These are phyloP conservation scores for Candolleomyces efflorescens DNA, from an alignment of 768 basidiomycete species.

Conservation along the genomic window DNA sequence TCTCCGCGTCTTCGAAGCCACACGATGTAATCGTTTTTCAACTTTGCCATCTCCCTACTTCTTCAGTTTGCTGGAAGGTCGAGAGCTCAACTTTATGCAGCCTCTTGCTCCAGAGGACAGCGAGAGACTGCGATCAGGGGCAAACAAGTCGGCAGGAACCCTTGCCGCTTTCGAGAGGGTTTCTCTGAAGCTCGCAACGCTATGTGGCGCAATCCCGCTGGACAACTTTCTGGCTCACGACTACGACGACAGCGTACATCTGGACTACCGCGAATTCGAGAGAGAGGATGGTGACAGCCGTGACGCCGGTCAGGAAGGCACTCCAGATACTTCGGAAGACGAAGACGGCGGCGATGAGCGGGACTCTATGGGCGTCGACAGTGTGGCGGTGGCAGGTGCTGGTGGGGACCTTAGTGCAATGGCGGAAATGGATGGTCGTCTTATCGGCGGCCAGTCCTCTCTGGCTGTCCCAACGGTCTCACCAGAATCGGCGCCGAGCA, in stretches of 20 bases:
- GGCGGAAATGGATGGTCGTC: neutral
- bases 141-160: no score
- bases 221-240: conserved; percentile 4
- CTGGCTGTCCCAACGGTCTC: neutral
- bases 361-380: neutral
- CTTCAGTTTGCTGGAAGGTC: no score
- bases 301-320: neutral
- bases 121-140: no score
- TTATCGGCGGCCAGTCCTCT: neutral
- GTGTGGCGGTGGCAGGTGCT: neutral
- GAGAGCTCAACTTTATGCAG: no score
- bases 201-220: neutral
- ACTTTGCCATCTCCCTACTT: no score
- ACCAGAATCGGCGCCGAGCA: neutral
- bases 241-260: neutral
- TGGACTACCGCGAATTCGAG: conserved; percentile 1
- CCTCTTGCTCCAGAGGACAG: no score
- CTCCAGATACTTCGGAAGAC: neutral
- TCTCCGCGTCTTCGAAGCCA: no score
- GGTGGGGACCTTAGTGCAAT: neutral
- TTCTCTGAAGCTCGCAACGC: neutral
- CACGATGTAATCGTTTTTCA: no score
- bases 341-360: neutral
- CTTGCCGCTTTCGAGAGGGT: neutral
- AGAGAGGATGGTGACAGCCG: neutral